These are phyloP conservation scores for Lotus japonicus DNA, from an alignment of 306 rosid species.

Conservation along the genomic window DNA sequence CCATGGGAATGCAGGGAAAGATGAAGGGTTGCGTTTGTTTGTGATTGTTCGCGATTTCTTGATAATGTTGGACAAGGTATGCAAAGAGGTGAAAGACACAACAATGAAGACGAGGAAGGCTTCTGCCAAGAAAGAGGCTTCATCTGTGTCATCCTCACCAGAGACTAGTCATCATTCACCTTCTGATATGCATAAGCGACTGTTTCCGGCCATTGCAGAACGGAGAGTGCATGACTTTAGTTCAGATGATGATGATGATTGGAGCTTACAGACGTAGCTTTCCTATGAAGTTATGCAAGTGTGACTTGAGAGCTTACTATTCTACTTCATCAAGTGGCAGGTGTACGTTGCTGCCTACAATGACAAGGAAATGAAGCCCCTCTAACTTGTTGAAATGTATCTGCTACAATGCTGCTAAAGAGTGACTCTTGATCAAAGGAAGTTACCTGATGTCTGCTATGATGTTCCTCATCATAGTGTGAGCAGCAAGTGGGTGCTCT, in stretches of 20 bases:
- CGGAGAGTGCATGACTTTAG: constrained; percentile 47
- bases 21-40: constrained; percentile 82
- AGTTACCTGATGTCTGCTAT: not conserved
- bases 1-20: constrained; percentile 77
- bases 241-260: constrained; percentile 57
- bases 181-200: constrained; percentile 34
- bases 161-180: constrained; percentile 18
- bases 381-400: not conserved
- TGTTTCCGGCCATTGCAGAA: constrained; percentile 72
- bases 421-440: not conserved
- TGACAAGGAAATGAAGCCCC: not conserved
- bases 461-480: not conserved
- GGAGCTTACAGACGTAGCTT: constrained; percentile 32
- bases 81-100: constrained; percentile 49
- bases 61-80: constrained; percentile 62
- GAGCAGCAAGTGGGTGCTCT: not conserved
- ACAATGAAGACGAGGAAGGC: constrained; percentile 24
- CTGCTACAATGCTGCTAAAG: not conserved
- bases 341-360: not conserved
- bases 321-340: not conserved
- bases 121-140: constrained; percentile 36
- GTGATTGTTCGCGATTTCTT: constrained; percentile 73
- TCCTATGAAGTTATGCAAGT: not conserved
- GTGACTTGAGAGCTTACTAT: not conserved
- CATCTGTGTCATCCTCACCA: constrained; percentile 21